These are phyloP conservation scores for Panus rudis DNA, from an alignment of 768 basidiomycete species.

Conservation along the genomic window DNA sequence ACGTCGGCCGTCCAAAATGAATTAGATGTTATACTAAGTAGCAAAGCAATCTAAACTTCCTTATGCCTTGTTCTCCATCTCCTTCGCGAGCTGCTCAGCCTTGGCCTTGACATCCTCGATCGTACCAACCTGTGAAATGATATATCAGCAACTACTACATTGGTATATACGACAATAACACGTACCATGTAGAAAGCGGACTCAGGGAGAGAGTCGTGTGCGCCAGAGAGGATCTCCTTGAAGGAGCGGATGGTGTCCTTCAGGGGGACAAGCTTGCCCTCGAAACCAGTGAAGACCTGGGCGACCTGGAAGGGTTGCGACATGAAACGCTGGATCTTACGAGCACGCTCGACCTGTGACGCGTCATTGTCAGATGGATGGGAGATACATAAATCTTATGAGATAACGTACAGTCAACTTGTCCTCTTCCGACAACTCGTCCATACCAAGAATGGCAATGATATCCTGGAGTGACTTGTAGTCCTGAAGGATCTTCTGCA, in stretches of 20 bases:
- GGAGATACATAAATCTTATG: neutral
- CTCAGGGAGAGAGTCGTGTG: conserved; percentile 87
- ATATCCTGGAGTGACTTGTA: conserved; percentile 99
- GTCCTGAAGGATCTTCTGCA: conserved; percentile 95
- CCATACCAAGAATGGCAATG: conserved; percentile 99
- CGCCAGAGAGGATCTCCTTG: conserved; percentile 92
- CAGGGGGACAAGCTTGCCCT: conserved; percentile 92
- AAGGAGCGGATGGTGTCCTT: conserved; percentile 97
- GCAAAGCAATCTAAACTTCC: no score
- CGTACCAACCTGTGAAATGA: conserved; percentile 57
- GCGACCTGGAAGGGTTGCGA: conserved; percentile 99
- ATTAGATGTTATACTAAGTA: no score
- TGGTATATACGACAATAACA: conserved; percentile 1
- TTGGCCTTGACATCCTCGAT: conserved; percentile 96
- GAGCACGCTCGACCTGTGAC: conserved; percentile 84
- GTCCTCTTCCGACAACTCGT: conserved; percentile 99
- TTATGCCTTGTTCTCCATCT: conserved; percentile 58
- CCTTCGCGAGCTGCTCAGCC: conserved; percentile 96
- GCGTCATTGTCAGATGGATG: neutral
- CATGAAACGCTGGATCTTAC: conserved; percentile 99
- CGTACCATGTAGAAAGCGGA: conserved; percentile 94
- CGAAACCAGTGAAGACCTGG: conserved; percentile 99
- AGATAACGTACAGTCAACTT: conserved; percentile 78
- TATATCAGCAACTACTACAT: conserved; percentile 3
- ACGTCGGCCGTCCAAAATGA: no score